phyloP scores from a whole-genome alignment of 2,329 filamentous ascomycete genomes.

The Zasmidium angulare region DNA sequence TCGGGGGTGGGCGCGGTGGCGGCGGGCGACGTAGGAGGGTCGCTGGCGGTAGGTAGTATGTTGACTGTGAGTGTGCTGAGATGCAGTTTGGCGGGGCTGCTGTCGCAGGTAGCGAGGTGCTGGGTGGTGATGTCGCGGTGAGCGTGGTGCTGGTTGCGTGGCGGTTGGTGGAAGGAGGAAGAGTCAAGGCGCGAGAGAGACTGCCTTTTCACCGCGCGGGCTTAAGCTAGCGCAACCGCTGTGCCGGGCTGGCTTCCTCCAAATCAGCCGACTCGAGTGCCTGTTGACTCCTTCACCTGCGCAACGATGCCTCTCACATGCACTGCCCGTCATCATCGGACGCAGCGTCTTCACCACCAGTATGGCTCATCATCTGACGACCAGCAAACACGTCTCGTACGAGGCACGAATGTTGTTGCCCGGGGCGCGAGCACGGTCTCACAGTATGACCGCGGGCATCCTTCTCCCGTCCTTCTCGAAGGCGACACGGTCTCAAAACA shows the following conservation, averaged over 20 bases:
- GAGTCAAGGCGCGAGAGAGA: slow-evolving; percentile 4
- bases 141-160: slow-evolving; percentile 9
- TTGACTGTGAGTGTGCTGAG: slow-evolving; percentile 8
- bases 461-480: not conserved
- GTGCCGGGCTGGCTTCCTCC: too few species aligned
- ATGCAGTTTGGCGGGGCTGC: slow-evolving; percentile 14
- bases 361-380: not conserved
- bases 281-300: not conserved
- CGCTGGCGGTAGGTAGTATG: slow-evolving; percentile 14
- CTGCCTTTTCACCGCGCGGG: not conserved
- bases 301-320: not conserved
- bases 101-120: slow-evolving; percentile 9
- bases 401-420: too few species aligned
- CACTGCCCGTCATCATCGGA: not conserved
- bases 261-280: too few species aligned
- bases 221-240: too few species aligned
- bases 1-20: slow-evolving; percentile 19
- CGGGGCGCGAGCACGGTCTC: too few species aligned
- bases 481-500: not conserved
- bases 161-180: slow-evolving; percentile 3
- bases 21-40: slow-evolving; percentile 17
- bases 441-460: too few species aligned
- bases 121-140: slow-evolving; percentile 8
- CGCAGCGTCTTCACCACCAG: not conserved
- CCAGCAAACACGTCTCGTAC: not conserved